Evolutionary conservation across 2,329 filamentous ascomycete genomes (phyloP).

Genomic region (Claviceps capensis): DNA sequence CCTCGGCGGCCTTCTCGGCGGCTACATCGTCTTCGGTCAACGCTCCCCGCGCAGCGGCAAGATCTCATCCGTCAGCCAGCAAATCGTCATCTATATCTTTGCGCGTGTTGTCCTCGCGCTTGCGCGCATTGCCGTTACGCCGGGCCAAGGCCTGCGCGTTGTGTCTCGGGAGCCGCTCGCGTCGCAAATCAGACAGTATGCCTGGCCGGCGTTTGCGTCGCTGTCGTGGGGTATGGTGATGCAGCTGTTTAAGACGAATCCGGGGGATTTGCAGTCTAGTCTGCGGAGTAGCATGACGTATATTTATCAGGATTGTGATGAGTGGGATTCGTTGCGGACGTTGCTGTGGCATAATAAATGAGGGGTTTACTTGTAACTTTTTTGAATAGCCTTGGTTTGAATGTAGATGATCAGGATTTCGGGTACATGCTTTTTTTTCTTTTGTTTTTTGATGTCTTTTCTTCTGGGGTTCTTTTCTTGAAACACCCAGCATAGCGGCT

Average conservation of each 20-base stretch:
- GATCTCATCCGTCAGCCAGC: conserved; percentile 75
- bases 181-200: conserved; percentile 48
- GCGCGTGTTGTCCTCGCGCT: conserved; percentile 77
- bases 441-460: background rate
- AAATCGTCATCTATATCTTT: conserved; percentile 97
- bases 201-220: conserved; percentile 87
- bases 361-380: background rate
- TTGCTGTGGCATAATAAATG: conserved; percentile 75
- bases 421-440: no score
- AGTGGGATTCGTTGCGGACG: conserved; percentile 77
- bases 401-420: background rate
- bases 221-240: conserved; percentile 88
- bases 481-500: no score
- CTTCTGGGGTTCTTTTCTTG: background rate
- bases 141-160: conserved; percentile 34
- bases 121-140: conserved; percentile 69
- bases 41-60: conserved; percentile 48
- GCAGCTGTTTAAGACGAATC: conserved; percentile 87
- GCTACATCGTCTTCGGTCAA: conserved; percentile 80
- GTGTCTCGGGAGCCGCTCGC: conserved; percentile 35
- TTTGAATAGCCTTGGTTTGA: background rate
- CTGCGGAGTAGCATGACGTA: conserved; percentile 94
- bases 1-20: conserved; percentile 73
- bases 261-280: conserved; percentile 81
- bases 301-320: conserved; percentile 80